Percentiles rank a stretch among this genome's conserved stretches.
phyloP scores from a whole-genome alignment of 306 rosid genomes.

The Elaeagnus macrophylla region DNA sequence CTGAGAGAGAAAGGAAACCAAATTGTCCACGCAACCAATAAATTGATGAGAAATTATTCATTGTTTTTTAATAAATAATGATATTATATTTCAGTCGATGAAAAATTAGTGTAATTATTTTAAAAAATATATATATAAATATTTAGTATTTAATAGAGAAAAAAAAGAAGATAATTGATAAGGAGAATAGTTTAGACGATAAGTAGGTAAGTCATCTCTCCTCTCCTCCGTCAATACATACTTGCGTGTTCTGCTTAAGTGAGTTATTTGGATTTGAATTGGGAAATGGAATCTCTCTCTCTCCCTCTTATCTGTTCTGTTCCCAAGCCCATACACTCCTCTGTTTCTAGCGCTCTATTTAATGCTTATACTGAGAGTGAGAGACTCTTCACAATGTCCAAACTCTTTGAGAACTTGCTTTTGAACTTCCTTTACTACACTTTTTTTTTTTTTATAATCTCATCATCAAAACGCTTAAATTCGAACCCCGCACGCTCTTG shows the following conservation, averaged over 20 bases:
- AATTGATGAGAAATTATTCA: too few species aligned
- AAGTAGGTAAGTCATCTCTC: conserved; percentile 13
- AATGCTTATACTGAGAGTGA: conserved; percentile 15
- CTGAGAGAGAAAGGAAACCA: too few species aligned
- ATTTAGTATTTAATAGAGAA: too few species aligned
- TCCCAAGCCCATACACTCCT: conserved; percentile 66
- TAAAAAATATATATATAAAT: too few species aligned
- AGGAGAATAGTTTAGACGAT: too few species aligned
- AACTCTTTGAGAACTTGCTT: conserved; percentile 31
- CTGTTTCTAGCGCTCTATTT: conserved; percentile 33
- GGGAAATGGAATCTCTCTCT: conserved; percentile 45
- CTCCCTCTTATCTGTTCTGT: conserved; percentile 51
- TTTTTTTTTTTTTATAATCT: conserved; percentile 9
- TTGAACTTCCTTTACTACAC: conserved; percentile 29
- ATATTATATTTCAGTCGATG: too few species aligned
- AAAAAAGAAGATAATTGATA: too few species aligned
- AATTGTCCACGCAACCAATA: too few species aligned
- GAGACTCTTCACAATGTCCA: conserved; percentile 43
- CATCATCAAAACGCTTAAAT: conserved; percentile 27
- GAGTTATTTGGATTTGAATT: conserved; percentile 34
- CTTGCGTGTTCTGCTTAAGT: conserved; percentile 21
- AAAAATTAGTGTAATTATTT: too few species aligned
- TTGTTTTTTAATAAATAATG: too few species aligned
- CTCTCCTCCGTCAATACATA: conserved; percentile 6
- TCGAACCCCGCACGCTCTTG: background rate